These are phyloP conservation scores for Metschnikowia anglica DNA, from an alignment of 805 yeast species.

Conservation along the genomic window DNA sequence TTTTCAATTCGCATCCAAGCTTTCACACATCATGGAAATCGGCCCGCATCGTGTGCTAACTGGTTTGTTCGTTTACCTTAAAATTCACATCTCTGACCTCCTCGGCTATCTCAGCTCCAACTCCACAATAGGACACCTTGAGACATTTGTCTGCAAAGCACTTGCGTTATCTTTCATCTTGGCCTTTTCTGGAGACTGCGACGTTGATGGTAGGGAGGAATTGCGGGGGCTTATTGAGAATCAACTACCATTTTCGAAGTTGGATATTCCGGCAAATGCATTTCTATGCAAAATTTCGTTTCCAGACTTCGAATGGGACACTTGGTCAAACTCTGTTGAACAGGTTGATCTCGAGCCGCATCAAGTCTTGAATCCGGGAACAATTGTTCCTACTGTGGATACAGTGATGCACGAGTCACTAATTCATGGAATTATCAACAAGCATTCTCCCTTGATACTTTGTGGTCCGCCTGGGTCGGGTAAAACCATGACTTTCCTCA, in stretches of 20 bases:
- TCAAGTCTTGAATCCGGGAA: conserved; percentile 57
- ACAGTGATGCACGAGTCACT: conserved; percentile 66
- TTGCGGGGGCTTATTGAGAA: conserved; percentile 34
- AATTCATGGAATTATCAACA: conserved; percentile 54
- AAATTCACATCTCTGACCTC: conserved; percentile 31
- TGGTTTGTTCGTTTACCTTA: conserved; percentile 43
- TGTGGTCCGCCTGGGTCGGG: conserved; percentile 99
- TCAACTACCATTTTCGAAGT: conserved; percentile 18
- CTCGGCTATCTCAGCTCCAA: conserved; percentile 9
- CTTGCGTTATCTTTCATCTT: conserved; percentile 48
- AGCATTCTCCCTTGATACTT: conserved; percentile 60
- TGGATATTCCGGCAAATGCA: conserved; percentile 19
- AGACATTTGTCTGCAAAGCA: conserved; percentile 32
- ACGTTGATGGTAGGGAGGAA: conserved; percentile 34
- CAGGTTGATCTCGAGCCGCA: conserved; percentile 52
- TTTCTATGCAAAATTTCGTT: conserved; percentile 46
- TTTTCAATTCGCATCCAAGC: conserved; percentile 24
- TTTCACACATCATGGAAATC: conserved; percentile 55
- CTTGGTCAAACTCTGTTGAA: conserved; percentile 43
- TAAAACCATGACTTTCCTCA: conserved; percentile 85
- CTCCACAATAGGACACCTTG: conserved; percentile 24
- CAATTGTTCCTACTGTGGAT: conserved; percentile 77
- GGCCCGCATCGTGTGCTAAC: conserved; percentile 35
- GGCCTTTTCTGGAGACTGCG: conserved; percentile 65
- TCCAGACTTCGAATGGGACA: conserved; percentile 48